Evolutionary conservation across 2,329 filamentous ascomycete genomes (phyloP).

Genomic region (Penicillium sp.): DNA sequence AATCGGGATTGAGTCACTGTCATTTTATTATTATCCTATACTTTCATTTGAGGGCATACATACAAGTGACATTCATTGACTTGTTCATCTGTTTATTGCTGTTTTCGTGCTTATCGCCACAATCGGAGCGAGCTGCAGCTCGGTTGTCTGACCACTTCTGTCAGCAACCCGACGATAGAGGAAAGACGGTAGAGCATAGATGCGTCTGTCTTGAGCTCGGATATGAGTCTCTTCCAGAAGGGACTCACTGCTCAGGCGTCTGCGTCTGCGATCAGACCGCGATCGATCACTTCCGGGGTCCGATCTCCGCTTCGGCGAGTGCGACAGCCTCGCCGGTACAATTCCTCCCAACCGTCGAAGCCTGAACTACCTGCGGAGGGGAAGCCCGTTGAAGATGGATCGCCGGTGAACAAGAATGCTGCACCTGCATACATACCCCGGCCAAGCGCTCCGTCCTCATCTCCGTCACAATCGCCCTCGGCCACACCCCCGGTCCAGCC

Average conservation of each 20-base stretch:
- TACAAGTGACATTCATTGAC: not conserved
- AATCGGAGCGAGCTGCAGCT: constrained; percentile 9
- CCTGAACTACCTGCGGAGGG: constrained; percentile 5
- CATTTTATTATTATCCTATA: not conserved
- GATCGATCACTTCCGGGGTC: constrained; percentile 9
- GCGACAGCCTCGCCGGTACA: constrained; percentile 18
- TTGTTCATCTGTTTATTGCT: constrained; percentile 5
- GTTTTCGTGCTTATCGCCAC: constrained; percentile 18
- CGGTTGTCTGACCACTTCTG: not conserved
- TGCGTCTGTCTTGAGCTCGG: constrained; percentile 3
- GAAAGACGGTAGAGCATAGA: not conserved
- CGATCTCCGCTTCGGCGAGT: constrained; percentile 16
- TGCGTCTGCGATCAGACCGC: constrained; percentile 11
- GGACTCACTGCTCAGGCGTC: constrained; percentile 9
- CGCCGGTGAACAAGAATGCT: constrained; percentile 1
- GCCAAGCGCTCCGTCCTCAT: not conserved
- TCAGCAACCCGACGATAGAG: not conserved
- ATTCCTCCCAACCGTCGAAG: constrained; percentile 12
- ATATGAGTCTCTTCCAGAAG: constrained; percentile 18
- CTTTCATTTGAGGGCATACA: not conserved
- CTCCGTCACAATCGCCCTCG: not conserved
- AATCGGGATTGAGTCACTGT: constrained; percentile 4
- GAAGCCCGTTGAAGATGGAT: constrained; percentile 1
- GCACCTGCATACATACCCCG: not conserved
- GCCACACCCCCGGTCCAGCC: not conserved